Conservation (phyloP, 1,284 basidiomycete species). For the Cutaneotrichosporon curvatum region DNA sequence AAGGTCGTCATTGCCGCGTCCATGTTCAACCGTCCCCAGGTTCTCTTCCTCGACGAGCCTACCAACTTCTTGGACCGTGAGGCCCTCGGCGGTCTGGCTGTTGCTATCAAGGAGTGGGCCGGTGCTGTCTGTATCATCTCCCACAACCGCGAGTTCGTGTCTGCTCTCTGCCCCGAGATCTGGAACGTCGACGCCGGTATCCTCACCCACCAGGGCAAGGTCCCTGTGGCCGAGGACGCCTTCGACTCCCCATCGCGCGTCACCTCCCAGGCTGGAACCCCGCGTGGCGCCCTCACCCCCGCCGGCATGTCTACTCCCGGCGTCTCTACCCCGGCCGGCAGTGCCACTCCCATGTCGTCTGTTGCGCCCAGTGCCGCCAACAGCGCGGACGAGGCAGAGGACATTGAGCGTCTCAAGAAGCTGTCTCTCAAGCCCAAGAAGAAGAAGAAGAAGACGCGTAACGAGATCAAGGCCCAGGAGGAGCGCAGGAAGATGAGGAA, state of each 20-base stretch:
- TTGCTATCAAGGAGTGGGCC: constrained; percentile 93
- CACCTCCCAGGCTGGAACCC: constrained; percentile 39
- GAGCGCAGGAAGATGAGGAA: constrained; percentile 72
- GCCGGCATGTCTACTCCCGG: constrained; percentile 20
- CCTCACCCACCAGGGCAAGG: constrained; percentile 82
- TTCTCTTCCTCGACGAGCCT: constrained; percentile 67
- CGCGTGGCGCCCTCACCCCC: constrained; percentile 40
- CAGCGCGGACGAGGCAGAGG: constrained; percentile 39
- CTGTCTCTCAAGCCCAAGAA: constrained; percentile 54
- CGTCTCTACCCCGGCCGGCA: constrained; percentile 37
- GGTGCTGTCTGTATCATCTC: constrained; percentile 97
- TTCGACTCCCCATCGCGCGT: constrained; percentile 50
- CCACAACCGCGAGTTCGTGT: constrained; percentile 85
- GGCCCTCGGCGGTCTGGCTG: constrained; percentile 68
- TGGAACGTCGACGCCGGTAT: constrained; percentile 54
- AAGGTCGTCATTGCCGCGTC: constrained; percentile 93
- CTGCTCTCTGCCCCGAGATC: constrained; percentile 63
- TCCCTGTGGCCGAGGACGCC: constrained; percentile 70
- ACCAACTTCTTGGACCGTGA: constrained; percentile 86
- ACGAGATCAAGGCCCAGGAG: constrained; percentile 81
- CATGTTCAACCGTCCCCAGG: constrained; percentile 69
- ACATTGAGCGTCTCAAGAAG: constrained; percentile 39
- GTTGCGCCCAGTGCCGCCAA: constrained; percentile 37
- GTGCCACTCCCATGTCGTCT: constrained; percentile 25
- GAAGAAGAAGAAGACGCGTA: constrained; percentile 83